A percentile compares a stretch with the other conserved stretches of the same genome.
These are phyloP conservation scores for Amyloporia xantha DNA, from an alignment of 768 basidiomycete species.

Conservation along the genomic window DNA sequence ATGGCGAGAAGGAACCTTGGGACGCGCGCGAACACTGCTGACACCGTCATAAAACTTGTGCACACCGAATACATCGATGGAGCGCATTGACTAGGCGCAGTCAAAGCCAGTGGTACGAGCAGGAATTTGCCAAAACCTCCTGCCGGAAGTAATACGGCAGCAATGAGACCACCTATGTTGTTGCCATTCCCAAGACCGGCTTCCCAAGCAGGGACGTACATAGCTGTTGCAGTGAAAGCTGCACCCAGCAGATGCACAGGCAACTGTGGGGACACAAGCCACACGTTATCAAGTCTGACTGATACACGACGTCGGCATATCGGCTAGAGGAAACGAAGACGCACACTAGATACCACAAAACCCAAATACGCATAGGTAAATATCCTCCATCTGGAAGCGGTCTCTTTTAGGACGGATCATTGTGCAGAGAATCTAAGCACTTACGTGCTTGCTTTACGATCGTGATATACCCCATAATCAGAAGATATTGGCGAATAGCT, in stretches of 20 bases:
- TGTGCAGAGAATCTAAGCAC: neutral
- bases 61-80: conserved; percentile 56
- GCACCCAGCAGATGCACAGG: conserved; percentile 40
- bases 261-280: no score
- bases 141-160: conserved; percentile 31
- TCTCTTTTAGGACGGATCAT: neutral
- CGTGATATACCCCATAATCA: conserved; percentile 47
- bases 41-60: conserved; percentile 38
- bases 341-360: conserved; percentile 34
- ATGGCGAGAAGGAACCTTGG: conserved; percentile 42
- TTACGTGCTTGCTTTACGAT: conserved; percentile 18
- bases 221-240: conserved; percentile 37
- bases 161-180: conserved; percentile 42
- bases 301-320: no score
- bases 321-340: no score
- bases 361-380: conserved; percentile 42
- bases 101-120: conserved; percentile 38
- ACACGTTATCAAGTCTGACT: no score
- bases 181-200: conserved; percentile 31
- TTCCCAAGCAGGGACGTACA: conserved; percentile 33
- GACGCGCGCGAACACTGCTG: conserved; percentile 27
- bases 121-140: conserved; percentile 40
- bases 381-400: conserved; percentile 25
- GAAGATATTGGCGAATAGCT: conserved; percentile 36
- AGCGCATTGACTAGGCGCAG: conserved; percentile 46